A percentile compares a stretch with the other conserved stretches of the same genome.
These are phyloP conservation scores for carrot (Daucus carota) DNA, from an alignment of 129 eudicot species.

Conservation along the genomic window DH1_v3.0 NC_030384.2:35006001-35006500, in stretches of 20 bases:
- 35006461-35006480: slow-evolving; percentile 35
- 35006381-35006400: slow-evolving; percentile 19
- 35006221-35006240: neutral
- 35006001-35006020: too few relatives aligned
- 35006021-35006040: too few relatives aligned
- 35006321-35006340: slow-evolving; percentile 11
- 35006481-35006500: neutral
- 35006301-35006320: neutral
- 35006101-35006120: neutral
- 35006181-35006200: neutral
- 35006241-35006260: neutral
- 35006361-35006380: slow-evolving; percentile 40
- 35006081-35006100: neutral
- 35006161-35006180: neutral
- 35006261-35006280: neutral
- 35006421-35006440: slow-evolving; percentile 38
- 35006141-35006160: neutral
- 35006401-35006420: slow-evolving; percentile 38
- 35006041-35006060: too few relatives aligned
- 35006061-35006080: too few relatives aligned
- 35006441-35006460: slow-evolving; percentile 32
- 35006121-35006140: neutral
- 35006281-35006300: neutral
- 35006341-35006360: slow-evolving; percentile 11
- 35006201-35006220: neutral